Percentiles rank a stretch among this genome's conserved stretches.
These are phyloP conservation scores for Colletotrichum gloeosporioides DNA, from an alignment of 2,329 filamentous ascomycete species.

Conservation along the genomic window DNA sequence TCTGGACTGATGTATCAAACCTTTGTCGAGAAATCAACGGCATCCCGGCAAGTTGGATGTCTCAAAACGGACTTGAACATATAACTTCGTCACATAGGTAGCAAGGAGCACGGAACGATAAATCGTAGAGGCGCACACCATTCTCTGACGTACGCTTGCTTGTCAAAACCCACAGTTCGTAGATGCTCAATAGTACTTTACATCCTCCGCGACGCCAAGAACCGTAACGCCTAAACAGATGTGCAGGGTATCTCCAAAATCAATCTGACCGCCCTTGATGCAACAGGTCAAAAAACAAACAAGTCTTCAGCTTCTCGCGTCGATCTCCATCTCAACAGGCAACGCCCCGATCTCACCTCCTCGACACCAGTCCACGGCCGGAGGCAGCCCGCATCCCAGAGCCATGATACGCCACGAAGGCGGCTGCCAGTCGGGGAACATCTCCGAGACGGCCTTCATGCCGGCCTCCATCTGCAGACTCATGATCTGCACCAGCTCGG, in stretches of 20 bases:
- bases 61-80: not conserved
- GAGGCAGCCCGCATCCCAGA: constrained; percentile 8
- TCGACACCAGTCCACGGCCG: not conserved
- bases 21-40: not conserved
- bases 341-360: not conserved
- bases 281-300: not conserved
- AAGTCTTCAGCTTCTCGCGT: not conserved
- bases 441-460: constrained; percentile 34
- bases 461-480: constrained; percentile 39
- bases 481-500: constrained; percentile 38
- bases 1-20: not conserved
- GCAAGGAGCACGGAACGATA: not conserved
- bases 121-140: not conserved
- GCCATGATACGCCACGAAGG: constrained; percentile 44
- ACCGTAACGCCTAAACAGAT: not conserved
- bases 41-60: not conserved
- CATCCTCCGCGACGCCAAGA: not conserved
- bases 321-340: not conserved
- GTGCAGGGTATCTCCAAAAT: not conserved
- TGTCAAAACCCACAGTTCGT: not conserved
- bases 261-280: not conserved
- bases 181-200: not conserved
- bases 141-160: not conserved
- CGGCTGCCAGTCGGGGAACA: constrained; percentile 35
- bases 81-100: not conserved